Evolutionary conservation across 2,329 filamentous ascomycete genomes (phyloP), one percentile per base, ranked within the genome.

Genomic region (Sarocladium brachiariae): DNA sequence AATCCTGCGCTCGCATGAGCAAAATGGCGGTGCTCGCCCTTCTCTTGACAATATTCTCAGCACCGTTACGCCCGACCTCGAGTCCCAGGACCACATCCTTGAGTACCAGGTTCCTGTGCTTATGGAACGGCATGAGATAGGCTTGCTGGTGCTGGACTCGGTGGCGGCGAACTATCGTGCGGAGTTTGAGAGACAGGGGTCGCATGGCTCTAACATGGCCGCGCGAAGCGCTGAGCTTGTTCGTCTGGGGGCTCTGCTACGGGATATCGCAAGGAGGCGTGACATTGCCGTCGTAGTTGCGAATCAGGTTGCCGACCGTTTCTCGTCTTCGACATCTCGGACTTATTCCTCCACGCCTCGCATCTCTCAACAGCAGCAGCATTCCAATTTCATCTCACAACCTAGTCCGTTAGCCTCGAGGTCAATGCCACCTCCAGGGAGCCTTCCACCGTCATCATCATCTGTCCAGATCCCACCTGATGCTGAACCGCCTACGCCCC

Each of bases 111-210:
- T 97, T 5, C 93, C 93, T 1, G 86, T 96, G 16, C 84, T 90
- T 24, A 81, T 96, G 18, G 72, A 79, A 56, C 81, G 87, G 43
- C 83, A 89, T 65, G 77, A 84, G 54, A 75, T 96, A 49, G 89
- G 92, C 2, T 77, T 99, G 1, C 70, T 99, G 1, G 78, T 97
- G 13, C 71, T 99, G 27, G 93, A 99, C 70, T 95, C 88, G 4
- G 86, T 99, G 24, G 91, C 93, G 0, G 90, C 93, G 53, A 99
- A 99, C 68, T 99, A 93, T 67, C 86, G 93, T 56, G 91, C 89
- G 47, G 92, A 97, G 65, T 93, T 90, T 59, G 86, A 90, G 58
- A 77, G 81, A 51, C 68, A 70, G 55, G 69, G 70, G 57, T 65
- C 65, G 49, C 65, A 63, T 51, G 69, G 68, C 56, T 72, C 67